Base-by-base conservation (phyloP, 73 alveolate genomes). In the Tetrahymena thermophila region DNA sequence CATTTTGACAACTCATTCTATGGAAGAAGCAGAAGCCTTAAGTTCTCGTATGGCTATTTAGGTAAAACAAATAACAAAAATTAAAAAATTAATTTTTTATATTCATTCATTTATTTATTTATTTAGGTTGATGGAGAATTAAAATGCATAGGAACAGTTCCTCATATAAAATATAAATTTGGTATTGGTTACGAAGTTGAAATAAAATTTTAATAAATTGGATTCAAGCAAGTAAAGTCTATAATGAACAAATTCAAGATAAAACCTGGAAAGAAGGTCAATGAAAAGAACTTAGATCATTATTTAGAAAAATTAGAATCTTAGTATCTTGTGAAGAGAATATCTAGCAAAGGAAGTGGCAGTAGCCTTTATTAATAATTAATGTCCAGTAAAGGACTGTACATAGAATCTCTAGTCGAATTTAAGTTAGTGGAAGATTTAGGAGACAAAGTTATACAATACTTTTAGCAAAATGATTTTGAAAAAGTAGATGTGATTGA, bases 1-100 rank as follows among this genome's bases (percentile, higher is more conserved):
- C 28, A 94, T 98, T 56, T 93, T 98, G 37, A 98, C 99, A 15
- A 98, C 99, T 10, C 99, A 98, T 96, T 96, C 98, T 85, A 98
- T 98, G 99, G 99, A 98, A 38, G 99, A 98, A 96, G 99, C 99
- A 11, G 98, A 98, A 94, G 98, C 99, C 40, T 94, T 98, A 34
- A 98, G 99, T 57, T 96, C 98, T 15, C 97, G 97, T 34, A 98
- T 98, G 97, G 99, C 99, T 35, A 98, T 98, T 93, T 96, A 97
- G 99, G 99, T 98, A 4, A 96, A 6, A 40, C 10, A 40, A 40
- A 40, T n/a, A n/a, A n/a, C n/a, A 40, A 40, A 9, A 2, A 56
- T 56, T 56, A 0, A 56, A 4, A 4, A 3, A 55, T 23, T 55
- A 3, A 55, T 55, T 55, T 55, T 4, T 4, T 55, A n/a, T 55